Conservation (phyloP, 1,284 basidiomycete genomes). For the Hemileia vastatrix region DNA sequence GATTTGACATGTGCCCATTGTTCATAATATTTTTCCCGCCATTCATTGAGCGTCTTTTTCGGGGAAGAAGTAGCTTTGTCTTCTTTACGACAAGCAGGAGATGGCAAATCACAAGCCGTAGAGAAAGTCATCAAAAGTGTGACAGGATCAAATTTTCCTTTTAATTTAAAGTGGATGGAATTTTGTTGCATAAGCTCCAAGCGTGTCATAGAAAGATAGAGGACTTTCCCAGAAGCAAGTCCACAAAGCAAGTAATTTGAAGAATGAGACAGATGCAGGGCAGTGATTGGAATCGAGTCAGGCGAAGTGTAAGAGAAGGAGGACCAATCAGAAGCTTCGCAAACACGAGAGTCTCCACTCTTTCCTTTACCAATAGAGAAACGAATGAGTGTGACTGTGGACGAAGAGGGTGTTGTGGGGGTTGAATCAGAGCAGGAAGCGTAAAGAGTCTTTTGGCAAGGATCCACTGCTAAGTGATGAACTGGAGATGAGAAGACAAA, state of each 20-base stretch:
- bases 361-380: constrained; percentile 1
- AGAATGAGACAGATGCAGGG: constrained; percentile 11
- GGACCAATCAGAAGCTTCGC: not conserved
- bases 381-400: constrained; percentile 5
- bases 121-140: constrained; percentile 5
- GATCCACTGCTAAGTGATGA: constrained; percentile 62
- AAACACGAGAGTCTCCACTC: constrained; percentile 4
- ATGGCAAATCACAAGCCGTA: not conserved
- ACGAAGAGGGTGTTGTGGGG: not conserved
- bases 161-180: not conserved
- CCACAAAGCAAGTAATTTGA: constrained; percentile 7
- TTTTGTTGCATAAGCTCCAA: constrained; percentile 10
- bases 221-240: constrained; percentile 10
- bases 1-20: too few species aligned
- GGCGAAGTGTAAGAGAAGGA: constrained; percentile 3
- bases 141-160: not conserved
- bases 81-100: too few species aligned
- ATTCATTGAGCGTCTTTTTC: too few species aligned
- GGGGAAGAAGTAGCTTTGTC: too few species aligned
- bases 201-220: constrained; percentile 13
- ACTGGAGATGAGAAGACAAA: constrained; percentile 55
- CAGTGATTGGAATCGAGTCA: constrained; percentile 9
- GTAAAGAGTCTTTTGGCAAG: constrained; percentile 76
- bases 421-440: constrained; percentile 50
- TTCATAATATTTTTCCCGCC: too few species aligned